Evolutionary conservation across 1,284 basidiomycete genomes (phyloP), one percentile per base, ranked within the genome.

Genomic region (Cryptococcus wingfieldii): DNA sequence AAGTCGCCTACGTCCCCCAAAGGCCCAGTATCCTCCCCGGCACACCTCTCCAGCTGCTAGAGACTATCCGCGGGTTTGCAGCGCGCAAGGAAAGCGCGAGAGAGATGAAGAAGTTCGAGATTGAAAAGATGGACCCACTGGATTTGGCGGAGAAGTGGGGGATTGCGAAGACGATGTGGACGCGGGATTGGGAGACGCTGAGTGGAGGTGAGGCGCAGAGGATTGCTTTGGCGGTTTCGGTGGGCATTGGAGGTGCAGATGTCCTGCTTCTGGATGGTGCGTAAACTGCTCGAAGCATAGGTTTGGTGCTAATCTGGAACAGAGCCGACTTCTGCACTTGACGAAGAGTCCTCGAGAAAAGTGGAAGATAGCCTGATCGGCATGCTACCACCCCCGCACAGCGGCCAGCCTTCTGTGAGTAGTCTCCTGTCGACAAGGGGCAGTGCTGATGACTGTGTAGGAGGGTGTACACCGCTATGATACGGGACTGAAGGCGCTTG

Each of bases 271-370:
- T 93, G 2, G 90, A 93, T 66, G 90, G 90, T 90, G 53, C 52
- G 84, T 79, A 12, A 9, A 5, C 14, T 18, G 13, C 28, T 45
- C 31, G 18, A 13, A 13, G 13, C 37, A 9, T 10, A 5, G 19
- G 4, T 8, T 2, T 34, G 31, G 12, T 9, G 38, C 47, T 28
- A 6, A 18, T 34, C 5, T 10, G n/a, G 28, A 34, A 16, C 55
- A 92, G 90, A 93, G 72, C 90, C 90, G 0, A 92, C 90, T 0
- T 90, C 88, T 2, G 90, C 90, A 0, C 79, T 93, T 56, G 90
- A 93, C 70, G 78, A 83, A n/a, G 81, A 82, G 47, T 82, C 84
- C 0, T 84, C 84, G 23, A 66, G 77, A 10, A 72, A 79, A 28
- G 87, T 92, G 0, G 90, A 93, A 69, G 77, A 80, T 43, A 81